These are phyloP conservation scores for Suillus alpinus DNA, from an alignment of 768 basidiomycete genomes.

Conservation along the genomic window DNA sequence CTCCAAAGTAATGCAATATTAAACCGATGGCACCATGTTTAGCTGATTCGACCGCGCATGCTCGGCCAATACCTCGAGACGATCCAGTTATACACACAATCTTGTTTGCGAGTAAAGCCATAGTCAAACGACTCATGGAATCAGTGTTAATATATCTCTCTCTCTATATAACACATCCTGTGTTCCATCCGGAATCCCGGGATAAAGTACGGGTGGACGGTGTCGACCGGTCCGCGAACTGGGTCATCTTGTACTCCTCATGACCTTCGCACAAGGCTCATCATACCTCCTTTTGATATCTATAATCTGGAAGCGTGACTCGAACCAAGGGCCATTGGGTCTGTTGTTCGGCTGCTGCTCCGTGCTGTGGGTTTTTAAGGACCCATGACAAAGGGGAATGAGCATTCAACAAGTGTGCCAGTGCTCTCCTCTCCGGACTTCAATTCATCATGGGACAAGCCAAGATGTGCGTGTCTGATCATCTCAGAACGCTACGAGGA, in stretches of 20 bases:
- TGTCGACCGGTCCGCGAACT: constrained; percentile 3
- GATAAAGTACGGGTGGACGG: neutral
- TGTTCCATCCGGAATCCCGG: neutral
- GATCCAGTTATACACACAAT: constrained; percentile 71
- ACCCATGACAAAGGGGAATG: neutral
- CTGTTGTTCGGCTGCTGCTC: constrained; percentile 5
- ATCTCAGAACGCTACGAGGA: neutral
- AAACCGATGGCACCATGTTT: constrained; percentile 63
- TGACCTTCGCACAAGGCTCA: constrained; percentile 15
- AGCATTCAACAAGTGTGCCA: neutral
- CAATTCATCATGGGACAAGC: constrained; percentile 33
- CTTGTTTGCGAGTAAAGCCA: constrained; percentile 50
- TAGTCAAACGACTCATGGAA: constrained; percentile 10
- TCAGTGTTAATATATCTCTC: neutral
- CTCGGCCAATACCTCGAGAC: constrained; percentile 73
- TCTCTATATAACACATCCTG: neutral
- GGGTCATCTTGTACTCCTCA: constrained; percentile 11
- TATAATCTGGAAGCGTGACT: constrained; percentile 12
- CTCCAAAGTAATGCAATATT: constrained; percentile 68
- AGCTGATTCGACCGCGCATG: constrained; percentile 63
- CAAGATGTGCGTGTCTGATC: constrained; percentile 46
- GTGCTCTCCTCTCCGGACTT: neutral
- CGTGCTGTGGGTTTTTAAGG: constrained; percentile 6
- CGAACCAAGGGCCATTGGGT: neutral
- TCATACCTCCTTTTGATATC: constrained; percentile 5